Evolutionary conservation across 306 rosid genomes (phyloP).

Genomic region (Alnus glutinosa): DNA sequence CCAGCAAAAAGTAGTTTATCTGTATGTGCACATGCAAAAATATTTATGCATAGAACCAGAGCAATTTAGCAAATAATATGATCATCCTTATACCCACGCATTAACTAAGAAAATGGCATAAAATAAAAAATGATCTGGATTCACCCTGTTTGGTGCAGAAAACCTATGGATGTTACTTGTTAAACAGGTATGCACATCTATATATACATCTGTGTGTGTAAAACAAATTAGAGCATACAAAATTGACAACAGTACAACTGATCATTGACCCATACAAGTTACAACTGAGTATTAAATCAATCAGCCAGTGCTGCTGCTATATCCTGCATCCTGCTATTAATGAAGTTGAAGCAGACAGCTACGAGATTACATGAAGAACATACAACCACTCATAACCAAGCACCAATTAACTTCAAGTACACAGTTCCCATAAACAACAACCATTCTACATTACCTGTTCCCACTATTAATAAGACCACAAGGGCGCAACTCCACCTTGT

Average conservation of each 20-base stretch:
- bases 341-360: constrained; percentile 4
- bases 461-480: constrained; percentile 88
- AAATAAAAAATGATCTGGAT: background rate
- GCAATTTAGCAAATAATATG: background rate
- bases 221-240: background rate
- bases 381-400: constrained; percentile 15
- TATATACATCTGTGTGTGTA: too few species aligned
- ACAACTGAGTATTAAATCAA: background rate
- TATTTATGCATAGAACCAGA: background rate
- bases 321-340: constrained; percentile 13
- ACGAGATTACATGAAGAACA: constrained; percentile 7
- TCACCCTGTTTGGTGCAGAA: background rate
- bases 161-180: too few species aligned
- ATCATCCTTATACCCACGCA: background rate
- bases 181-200: too few species aligned
- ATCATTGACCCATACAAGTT: background rate
- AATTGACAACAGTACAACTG: background rate
- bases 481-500: constrained; percentile 72
- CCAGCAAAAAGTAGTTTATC: background rate
- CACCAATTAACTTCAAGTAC: background rate
- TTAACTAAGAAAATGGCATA: background rate
- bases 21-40: background rate
- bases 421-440: constrained; percentile 10
- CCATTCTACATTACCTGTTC: constrained; percentile 66
- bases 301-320: background rate